phyloP scores from a whole-genome alignment of 129 eudicot species.

The Helichrysum umbraculigerum region DNA sequence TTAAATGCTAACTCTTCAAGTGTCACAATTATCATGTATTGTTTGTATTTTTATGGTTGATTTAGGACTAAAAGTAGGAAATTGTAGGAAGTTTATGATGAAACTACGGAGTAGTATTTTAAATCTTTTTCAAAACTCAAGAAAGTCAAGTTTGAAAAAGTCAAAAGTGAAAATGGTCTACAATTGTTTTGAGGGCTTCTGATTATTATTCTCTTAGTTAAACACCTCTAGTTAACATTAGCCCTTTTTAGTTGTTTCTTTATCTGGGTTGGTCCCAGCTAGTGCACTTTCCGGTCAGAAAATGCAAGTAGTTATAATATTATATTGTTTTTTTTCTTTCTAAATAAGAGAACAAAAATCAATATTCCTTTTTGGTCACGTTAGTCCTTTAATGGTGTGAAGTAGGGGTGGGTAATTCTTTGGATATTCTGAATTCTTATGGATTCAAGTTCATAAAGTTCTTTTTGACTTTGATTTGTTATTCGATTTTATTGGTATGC shows the following conservation, averaged over 20 bases:
- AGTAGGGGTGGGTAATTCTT: constrained; percentile 11
- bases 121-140: constrained; percentile 23
- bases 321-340: constrained; percentile 9
- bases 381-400: constrained; percentile 12
- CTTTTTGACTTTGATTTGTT: constrained; percentile 10
- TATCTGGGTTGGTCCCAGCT: constrained; percentile 32
- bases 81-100: constrained; percentile 1
- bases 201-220: background rate
- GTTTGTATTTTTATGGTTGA: background rate
- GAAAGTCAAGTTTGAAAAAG: constrained; percentile 37
- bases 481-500: background rate
- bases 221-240: constrained; percentile 27
- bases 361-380: background rate
- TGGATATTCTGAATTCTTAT: background rate
- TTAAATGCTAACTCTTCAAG: background rate
- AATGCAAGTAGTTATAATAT: constrained; percentile 26
- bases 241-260: constrained; percentile 18
- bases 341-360: background rate
- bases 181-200: background rate
- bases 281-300: constrained; percentile 20
- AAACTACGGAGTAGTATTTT: background rate
- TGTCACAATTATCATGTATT: background rate
- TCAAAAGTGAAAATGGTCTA: constrained; percentile 27
- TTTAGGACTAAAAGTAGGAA: background rate
- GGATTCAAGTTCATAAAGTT: background rate